Conservation (phyloP, 192 early-diverging fungal species). For the Chytriomyces confervae region DNA sequence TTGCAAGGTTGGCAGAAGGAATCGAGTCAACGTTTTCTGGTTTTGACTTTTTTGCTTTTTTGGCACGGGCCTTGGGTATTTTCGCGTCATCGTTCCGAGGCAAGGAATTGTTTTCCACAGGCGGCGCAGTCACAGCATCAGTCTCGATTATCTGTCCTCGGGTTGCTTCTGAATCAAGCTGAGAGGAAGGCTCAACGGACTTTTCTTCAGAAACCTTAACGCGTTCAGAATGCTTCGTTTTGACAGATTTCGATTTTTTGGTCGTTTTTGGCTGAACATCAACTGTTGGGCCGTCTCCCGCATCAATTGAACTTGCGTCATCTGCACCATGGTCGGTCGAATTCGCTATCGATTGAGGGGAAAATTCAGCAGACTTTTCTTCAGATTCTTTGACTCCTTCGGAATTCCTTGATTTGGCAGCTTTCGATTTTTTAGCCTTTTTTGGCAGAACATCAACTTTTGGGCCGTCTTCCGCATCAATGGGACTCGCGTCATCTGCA, state of each 20-base stretch:
- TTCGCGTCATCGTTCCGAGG: neutral
- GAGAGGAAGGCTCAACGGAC: constrained; percentile 48
- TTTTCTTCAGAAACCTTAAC: neutral
- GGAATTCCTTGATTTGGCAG: no score
- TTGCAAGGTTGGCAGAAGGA: no score
- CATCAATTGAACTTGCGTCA: no score
- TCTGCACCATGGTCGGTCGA: no score
- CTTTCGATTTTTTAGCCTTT: no score
- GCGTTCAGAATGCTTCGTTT: no score
- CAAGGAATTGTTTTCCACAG: neutral
- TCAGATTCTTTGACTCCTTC: no score
- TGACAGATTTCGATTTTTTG: constrained; percentile 40
- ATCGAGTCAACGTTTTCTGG: constrained; percentile 14
- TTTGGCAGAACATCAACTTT: no score
- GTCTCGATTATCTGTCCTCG: constrained; percentile 23
- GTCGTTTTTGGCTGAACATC: constrained; percentile 51
- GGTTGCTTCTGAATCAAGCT: constrained; percentile 42
- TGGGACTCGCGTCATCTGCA: no score
- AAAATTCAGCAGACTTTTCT: no score
- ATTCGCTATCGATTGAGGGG: no score
- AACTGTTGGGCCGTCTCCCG: neutral
- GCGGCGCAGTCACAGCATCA: neutral
- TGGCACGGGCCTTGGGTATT: neutral
- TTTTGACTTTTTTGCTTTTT: neutral
- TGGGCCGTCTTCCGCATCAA: no score